Base-by-base conservation (phyloP, 2,329 filamentous ascomycete genomes). In the Ceratocystiopsis sp. region DNA sequence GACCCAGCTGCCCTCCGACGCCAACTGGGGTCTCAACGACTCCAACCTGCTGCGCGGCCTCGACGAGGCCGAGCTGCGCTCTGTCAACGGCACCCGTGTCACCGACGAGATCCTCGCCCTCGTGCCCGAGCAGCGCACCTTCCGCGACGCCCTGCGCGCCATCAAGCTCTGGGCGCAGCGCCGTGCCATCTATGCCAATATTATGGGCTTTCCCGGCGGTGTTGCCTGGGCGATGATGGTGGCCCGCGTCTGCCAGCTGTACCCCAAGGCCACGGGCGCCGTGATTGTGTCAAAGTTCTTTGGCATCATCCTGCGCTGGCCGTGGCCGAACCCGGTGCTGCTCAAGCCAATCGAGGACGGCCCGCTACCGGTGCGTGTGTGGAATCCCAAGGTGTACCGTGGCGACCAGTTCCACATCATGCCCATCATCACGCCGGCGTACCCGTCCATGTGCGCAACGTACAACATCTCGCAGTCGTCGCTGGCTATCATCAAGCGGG, bases 151-250 rank as follows among this genome's bases (percentile, higher is more conserved):
- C 11, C 61, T 96, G 48, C 77, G 91, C 41, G 87, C 86, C 14
- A 84, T 98, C 65, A 98, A 98, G 62, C 70, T 98, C 9, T 98
- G 91, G 91, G 87, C 91, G 11, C 84, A 93, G 56, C 77, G 80
- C 42, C 82, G 89, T 48, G 91, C 84, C 19, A 85, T 96, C 40
- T 96, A 96, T 57, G 85, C 85, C 50, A 95, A 95, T 55, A 87
- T 96, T 49, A 86, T 94, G 61, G 91, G 91, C 21, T 98, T 91
- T 52, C 91, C 91, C 2, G 91, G 91, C 53, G 91, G 91, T 62
- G 87, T 98, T 36, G 91, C 91, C 6, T 98, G 89, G 85, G 91
- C 89, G 13, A 95, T 98, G 82, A 73, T 98, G 55, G 87, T 96
- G 25, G 91, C 91, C 42, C 75, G 91, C 49, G 84, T 96, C 37